phyloP scores from a whole-genome alignment of 768 basidiomycete genomes.

The Sarcomyxa edulis region DNA sequence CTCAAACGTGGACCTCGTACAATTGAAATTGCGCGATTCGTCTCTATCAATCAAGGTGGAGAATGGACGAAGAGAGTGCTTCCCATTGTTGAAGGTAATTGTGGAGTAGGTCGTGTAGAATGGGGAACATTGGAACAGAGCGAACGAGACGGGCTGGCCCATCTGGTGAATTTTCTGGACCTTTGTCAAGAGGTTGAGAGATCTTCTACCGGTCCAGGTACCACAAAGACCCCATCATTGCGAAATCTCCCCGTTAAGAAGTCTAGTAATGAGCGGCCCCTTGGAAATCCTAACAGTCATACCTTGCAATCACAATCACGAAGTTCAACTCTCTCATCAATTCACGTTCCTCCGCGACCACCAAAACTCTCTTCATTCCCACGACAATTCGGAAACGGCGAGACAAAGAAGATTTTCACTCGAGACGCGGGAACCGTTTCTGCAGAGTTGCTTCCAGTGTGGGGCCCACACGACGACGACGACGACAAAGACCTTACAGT shows the following conservation, averaged over 20 bases:
- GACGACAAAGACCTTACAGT: not conserved
- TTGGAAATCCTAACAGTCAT: too few species aligned
- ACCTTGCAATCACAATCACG: too few species aligned
- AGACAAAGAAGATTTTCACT: too few species aligned
- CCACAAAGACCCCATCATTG: not conserved
- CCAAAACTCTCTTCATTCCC: constrained; percentile 8
- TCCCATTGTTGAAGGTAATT: too few species aligned
- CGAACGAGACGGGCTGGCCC: constrained; percentile 21
- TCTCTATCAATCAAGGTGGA: constrained; percentile 22
- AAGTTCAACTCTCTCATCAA: too few species aligned
- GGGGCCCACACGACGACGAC: constrained; percentile 7
- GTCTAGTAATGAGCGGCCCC: too few species aligned
- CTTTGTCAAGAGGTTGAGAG: constrained; percentile 18
- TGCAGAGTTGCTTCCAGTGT: too few species aligned
- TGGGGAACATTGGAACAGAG: constrained; percentile 16
- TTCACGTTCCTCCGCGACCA: too few species aligned
- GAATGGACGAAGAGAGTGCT: constrained; percentile 35
- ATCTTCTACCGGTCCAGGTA: not conserved
- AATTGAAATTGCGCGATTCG: constrained; percentile 30
- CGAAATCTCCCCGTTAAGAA: constrained; percentile 11
- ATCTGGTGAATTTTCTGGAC: constrained; percentile 19
- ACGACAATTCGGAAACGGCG: constrained; percentile 2
- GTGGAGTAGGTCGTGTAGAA: too few species aligned
- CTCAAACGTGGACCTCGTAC: constrained; percentile 25
- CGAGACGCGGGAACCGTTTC: too few species aligned